Evolutionary conservation across 1,284 basidiomycete species (phyloP), one percentile per base, ranked within the genome.

Genomic region (Dichomitus squalens): DNA sequence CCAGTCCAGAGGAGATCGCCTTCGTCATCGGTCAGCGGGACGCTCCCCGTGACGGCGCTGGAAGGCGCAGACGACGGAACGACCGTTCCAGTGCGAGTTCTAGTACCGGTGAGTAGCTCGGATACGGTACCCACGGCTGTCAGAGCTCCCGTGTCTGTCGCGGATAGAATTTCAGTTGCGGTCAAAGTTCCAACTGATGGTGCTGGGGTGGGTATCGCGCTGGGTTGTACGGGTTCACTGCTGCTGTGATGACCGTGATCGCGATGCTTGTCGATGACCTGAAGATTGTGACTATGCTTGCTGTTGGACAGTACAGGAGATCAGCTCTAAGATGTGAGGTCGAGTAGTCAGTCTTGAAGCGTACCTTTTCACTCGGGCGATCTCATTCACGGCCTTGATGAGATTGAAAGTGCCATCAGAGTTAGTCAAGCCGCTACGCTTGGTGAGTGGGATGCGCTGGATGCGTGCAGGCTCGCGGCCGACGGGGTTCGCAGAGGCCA

Each of bases 331-430:
- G n/a, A 25, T 29, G 7, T 7, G 12, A 16, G 31, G 18, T n/a
- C 8, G n/a, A 20, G 31, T n/a, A 27, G 11, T n/a, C 7, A 12
- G 36, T 18, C 20, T n/a, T 23, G 25, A 44, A 2, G 41, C 55
- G 34, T 29, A 68, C 68, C 61, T 67, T 52, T 65, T 58, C 38
- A 55, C 53, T 54, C 59, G 58, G 12, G 55, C 59, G 16, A 58
- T 61, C 43, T 68, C 60, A 3, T 46, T 51, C 21, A 64, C 44
- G 25, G 63, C 60, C 31, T 59, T 60, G 12, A 53, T 59, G 41
- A 36, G 38, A 56, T 68, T 59, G 53, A 66, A 66, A 11, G 61
- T 63, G 51, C 68, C 68, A 39, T 68, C 62, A 12, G 57, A 25
- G 46, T 64, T 64, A 23, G 59, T 66, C 27, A 68, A 43, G 5